Evolutionary conservation across 495 filamentous ascomycete species (phyloP).

Genomic region (Jackrogersella multiformis): DNA sequence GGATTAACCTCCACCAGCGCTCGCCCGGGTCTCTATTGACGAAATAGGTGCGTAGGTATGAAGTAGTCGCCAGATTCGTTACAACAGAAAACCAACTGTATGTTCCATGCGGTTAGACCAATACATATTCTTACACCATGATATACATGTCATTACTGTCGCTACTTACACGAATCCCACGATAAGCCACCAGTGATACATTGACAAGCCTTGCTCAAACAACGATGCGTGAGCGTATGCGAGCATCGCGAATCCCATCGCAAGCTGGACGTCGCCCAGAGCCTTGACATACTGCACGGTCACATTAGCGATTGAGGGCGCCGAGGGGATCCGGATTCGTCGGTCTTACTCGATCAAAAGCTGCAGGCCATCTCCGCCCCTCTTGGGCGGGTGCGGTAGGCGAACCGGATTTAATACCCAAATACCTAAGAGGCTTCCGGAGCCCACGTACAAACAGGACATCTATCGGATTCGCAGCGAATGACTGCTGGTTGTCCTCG

Average conservation of each 20-base stretch:
- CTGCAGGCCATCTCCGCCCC: constrained; percentile 25
- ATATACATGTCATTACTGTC: neutral
- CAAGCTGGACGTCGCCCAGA: constrained; percentile 41
- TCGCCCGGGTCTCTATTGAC: constrained; percentile 30
- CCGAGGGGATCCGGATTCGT: neutral
- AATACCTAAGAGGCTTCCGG: constrained; percentile 36
- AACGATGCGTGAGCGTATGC: constrained; percentile 29
- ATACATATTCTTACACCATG: neutral
- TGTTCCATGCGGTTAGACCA: constrained; percentile 2
- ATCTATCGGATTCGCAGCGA: constrained; percentile 35
- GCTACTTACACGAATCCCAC: constrained; percentile 37
- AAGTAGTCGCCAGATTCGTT: constrained; percentile 36
- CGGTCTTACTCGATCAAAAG: constrained; percentile 34
- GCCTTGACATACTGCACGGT: constrained; percentile 26
- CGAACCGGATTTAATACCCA: constrained; percentile 24
- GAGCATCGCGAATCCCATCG: constrained; percentile 35
- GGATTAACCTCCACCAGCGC: constrained; percentile 29
- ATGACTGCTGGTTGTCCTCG: constrained; percentile 23
- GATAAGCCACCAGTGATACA: constrained; percentile 44
- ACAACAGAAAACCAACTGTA: constrained; percentile 40
- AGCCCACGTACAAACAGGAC: constrained; percentile 27
- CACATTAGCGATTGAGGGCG: constrained; percentile 20
- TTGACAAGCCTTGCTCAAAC: constrained; percentile 30
- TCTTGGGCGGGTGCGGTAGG: constrained; percentile 5
- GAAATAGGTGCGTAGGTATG: constrained; percentile 35